Evolutionary conservation across 2,329 filamentous ascomycete species (phyloP).

Genomic region (Fusarium euwallaceae): DNA sequence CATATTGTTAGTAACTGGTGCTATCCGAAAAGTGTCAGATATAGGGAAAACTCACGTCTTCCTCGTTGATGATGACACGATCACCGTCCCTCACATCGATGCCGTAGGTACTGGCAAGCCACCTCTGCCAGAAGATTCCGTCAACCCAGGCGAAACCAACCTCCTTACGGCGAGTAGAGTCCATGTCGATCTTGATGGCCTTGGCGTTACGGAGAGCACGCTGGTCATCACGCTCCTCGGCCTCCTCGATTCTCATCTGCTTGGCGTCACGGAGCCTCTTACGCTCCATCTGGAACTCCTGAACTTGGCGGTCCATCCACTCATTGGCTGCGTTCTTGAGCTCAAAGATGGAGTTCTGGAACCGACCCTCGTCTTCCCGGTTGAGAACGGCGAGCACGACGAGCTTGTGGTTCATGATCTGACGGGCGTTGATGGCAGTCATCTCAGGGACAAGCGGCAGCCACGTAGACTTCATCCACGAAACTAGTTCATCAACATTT

Average conservation of each 20-base stretch:
- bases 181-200: constrained; percentile 91
- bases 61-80: constrained; percentile 94
- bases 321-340: constrained; percentile 96
- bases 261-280: constrained; percentile 95
- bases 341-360: constrained; percentile 83
- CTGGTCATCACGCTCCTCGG: constrained; percentile 92
- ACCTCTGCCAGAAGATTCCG: constrained; percentile 96
- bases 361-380: constrained; percentile 83
- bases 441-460: constrained; percentile 95
- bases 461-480: constrained; percentile 98
- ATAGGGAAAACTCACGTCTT: constrained; percentile 78
- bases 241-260: constrained; percentile 95
- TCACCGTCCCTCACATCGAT: constrained; percentile 90
- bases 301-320: constrained; percentile 97
- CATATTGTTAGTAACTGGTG: constrained; percentile 50
- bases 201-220: constrained; percentile 89
- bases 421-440: constrained; percentile 88
- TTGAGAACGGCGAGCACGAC: constrained; percentile 94
- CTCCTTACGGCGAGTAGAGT: constrained; percentile 86
- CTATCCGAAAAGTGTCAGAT: neutral
- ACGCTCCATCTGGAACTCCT: constrained; percentile 90
- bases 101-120: constrained; percentile 95
- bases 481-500: constrained; percentile 80
- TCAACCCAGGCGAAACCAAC: constrained; percentile 98
- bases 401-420: constrained; percentile 94